Evolutionary conservation across 495 filamentous ascomycete species (phyloP).

Genomic region (Neurospora hispaniola): DNA sequence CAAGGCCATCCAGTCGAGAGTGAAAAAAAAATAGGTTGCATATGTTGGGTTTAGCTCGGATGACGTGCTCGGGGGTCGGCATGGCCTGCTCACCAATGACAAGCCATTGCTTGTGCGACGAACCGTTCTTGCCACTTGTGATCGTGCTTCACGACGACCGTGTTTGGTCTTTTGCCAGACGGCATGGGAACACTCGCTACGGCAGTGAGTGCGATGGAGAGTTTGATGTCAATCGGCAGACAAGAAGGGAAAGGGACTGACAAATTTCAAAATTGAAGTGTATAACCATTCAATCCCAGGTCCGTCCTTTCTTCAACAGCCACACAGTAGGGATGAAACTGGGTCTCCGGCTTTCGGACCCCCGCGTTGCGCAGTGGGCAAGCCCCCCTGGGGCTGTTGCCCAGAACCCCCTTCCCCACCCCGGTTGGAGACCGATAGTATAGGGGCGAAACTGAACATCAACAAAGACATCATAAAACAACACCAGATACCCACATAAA

Average conservation of each 20-base stretch:
- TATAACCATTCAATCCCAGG: neutral
- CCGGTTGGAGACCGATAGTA: neutral
- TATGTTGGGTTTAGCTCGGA: constrained; percentile 26
- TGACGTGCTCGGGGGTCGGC: constrained; percentile 31
- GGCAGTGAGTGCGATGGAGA: neutral
- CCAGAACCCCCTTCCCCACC: neutral
- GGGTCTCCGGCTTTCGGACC: neutral
- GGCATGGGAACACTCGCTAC: neutral
- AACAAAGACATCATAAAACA: neutral
- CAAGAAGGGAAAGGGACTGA: neutral
- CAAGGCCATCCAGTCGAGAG: neutral
- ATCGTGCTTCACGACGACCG: neutral
- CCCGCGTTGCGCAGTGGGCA: neutral
- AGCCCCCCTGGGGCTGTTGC: neutral
- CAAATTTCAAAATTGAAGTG: neutral
- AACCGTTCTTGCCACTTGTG: neutral
- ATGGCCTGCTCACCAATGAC: neutral
- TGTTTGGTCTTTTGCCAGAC: neutral
- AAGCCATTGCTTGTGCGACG: neutral
- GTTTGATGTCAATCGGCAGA: neutral
- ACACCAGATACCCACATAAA: neutral
- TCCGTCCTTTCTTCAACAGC: neutral
- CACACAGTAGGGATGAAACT: neutral
- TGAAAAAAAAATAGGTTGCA: constrained; percentile 1
- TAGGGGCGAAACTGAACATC: neutral